These are phyloP conservation scores for Piper longum DNA, from an alignment of 164 flowering plant species.

Conservation along the genomic window DNA sequence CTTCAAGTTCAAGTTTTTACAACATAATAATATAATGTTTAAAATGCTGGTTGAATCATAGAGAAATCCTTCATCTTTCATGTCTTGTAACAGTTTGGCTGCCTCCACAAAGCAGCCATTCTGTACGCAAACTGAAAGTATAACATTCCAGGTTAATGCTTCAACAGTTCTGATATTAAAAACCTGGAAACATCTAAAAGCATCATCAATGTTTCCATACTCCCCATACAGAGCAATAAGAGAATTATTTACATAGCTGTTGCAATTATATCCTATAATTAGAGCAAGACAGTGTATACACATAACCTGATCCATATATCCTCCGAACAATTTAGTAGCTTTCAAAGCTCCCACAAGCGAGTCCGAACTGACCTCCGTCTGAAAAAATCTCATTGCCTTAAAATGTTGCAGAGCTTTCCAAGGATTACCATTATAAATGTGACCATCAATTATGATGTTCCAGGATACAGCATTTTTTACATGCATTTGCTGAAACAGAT, in stretches of 20 bases:
- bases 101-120: slow-evolving; percentile 2
- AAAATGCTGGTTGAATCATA: slow-evolving; percentile 4
- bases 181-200: slow-evolving; percentile 5
- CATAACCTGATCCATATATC: slow-evolving; percentile 1
- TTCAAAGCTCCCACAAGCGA: slow-evolving; percentile 2
- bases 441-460: slow-evolving; percentile 7
- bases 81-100: neutral
- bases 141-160: slow-evolving; percentile 3
- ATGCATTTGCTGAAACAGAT: slow-evolving; percentile 2
- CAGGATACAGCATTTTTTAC: slow-evolving; percentile 7
- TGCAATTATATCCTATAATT: slow-evolving; percentile 2
- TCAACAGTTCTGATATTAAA: neutral
- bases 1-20: slow-evolving; percentile 1
- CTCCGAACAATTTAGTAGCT: slow-evolving; percentile 5
- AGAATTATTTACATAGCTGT: slow-evolving; percentile 5
- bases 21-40: slow-evolving; percentile 3
- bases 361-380: slow-evolving; percentile 1
- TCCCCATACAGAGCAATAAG: slow-evolving; percentile 5
- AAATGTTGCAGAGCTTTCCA: slow-evolving; percentile 2
- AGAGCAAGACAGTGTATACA: slow-evolving; percentile 7
- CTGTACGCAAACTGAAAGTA: slow-evolving; percentile 3
- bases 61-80: neutral
- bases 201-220: slow-evolving; percentile 1
- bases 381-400: neutral
- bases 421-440: neutral